Conservation (phyloP, 2,329 filamentous ascomycete genomes). For the Ploettnerulaceae sp. region DNA sequence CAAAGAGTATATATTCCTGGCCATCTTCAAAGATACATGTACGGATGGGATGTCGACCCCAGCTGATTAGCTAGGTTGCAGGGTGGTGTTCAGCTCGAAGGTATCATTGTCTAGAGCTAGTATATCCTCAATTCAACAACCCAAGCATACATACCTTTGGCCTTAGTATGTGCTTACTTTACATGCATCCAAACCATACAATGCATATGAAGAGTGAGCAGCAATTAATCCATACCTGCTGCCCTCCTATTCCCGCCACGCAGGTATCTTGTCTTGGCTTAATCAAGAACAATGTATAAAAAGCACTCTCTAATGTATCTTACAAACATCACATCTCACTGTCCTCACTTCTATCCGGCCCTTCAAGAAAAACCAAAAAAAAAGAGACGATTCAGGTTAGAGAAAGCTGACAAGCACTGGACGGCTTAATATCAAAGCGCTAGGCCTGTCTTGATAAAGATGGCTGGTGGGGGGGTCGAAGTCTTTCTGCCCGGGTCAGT, state of each 20-base stretch:
- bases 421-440: too few species aligned
- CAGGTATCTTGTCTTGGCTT: background rate
- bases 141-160: background rate
- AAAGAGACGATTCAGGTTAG: too few species aligned
- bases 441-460: conserved; percentile 1
- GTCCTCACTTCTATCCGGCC: background rate
- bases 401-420: too few species aligned
- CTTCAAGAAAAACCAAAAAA: background rate
- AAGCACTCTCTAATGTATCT: too few species aligned
- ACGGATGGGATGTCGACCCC: too few species aligned
- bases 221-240: background rate
- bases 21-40: too few species aligned
- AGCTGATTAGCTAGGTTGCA: too few species aligned
- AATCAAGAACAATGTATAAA: background rate
- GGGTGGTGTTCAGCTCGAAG: too few species aligned
- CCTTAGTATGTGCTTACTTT: background rate
- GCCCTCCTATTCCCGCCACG: background rate
- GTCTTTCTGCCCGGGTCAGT: background rate
- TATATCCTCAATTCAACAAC: background rate
- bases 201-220: conserved; percentile 3
- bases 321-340: background rate
- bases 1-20: too few species aligned
- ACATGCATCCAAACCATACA: background rate
- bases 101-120: background rate
- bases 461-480: background rate